Conservation (phyloP, 495 filamentous ascomycete species). For the Extremus antarcticus region DNA sequence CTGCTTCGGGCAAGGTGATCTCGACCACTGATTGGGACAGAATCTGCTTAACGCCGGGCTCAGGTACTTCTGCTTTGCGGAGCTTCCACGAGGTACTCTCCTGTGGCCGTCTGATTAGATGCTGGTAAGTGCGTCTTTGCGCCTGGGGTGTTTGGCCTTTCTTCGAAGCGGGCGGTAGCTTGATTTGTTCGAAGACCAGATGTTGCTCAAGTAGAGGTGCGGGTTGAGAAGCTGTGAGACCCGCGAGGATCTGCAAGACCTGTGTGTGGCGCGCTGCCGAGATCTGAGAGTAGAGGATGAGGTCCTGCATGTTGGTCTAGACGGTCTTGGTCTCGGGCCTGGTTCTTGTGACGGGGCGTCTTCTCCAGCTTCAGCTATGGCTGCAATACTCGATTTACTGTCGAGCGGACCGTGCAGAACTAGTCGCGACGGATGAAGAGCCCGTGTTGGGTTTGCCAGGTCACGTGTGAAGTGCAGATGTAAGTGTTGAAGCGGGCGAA, state of each 20-base stretch:
- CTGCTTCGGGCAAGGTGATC: not conserved
- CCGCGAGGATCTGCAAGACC: conserved; percentile 56
- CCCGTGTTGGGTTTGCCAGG: too few relatives aligned
- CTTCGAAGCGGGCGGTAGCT: conserved; percentile 27
- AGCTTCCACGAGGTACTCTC: not conserved
- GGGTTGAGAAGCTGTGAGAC: conserved; percentile 57
- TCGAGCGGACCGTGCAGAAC: too few relatives aligned
- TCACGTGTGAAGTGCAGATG: too few relatives aligned
- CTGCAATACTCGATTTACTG: too few relatives aligned
- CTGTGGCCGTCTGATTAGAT: conserved; percentile 7
- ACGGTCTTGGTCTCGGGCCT: not conserved
- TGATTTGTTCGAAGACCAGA: conserved; percentile 52
- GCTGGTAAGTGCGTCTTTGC: not conserved
- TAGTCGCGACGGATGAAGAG: too few relatives aligned
- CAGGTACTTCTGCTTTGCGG: conserved; percentile 20
- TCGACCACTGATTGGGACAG: conserved; percentile 3
- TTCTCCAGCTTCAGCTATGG: too few relatives aligned
- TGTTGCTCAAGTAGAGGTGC: conserved; percentile 47
- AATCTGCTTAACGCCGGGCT: conserved; percentile 26
- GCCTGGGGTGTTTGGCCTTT: conserved; percentile 7
- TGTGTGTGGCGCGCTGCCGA: conserved; percentile 40
- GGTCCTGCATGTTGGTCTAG: conserved; percentile 45
- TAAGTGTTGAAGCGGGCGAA: too few relatives aligned
- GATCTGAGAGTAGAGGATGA: conserved; percentile 41
- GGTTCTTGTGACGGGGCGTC: too few relatives aligned